Percentiles rank a stretch among this genome's conserved stretches.
Conservation (phyloP, 106 monocot species). For the Dendrobium huoshanense region DNA sequence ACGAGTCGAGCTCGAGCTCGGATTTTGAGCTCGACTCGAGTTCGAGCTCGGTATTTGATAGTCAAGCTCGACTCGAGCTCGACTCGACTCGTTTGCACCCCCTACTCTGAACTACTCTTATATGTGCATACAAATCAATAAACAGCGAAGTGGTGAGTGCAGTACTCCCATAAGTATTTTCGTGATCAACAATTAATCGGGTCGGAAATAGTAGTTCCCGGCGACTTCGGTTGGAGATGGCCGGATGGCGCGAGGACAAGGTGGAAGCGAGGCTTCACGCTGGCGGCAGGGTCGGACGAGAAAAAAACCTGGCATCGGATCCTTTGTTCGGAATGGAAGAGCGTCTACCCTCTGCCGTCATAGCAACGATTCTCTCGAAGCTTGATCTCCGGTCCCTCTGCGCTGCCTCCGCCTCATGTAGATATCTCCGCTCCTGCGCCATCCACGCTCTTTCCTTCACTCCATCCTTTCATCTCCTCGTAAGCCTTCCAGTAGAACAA, state of each 20-base stretch:
- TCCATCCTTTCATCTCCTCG: conserved; percentile 66
- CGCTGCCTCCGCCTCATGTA: conserved; percentile 57
- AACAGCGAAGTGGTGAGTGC: too few relatives aligned
- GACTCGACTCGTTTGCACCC: too few relatives aligned
- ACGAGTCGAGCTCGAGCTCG: too few relatives aligned
- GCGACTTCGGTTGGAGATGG: not conserved
- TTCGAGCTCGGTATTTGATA: too few relatives aligned
- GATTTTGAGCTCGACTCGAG: too few relatives aligned
- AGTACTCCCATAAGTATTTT: too few relatives aligned
- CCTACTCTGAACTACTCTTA: too few relatives aligned
- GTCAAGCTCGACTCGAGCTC: too few relatives aligned
- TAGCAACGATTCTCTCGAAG: conserved; percentile 58
- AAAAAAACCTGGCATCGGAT: not conserved
- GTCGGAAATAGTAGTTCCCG: not conserved
- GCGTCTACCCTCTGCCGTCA: conserved; percentile 51
- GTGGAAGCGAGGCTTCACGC: not conserved
- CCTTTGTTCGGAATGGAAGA: not conserved
- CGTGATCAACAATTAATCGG: too few relatives aligned
- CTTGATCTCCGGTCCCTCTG: conserved; percentile 81
- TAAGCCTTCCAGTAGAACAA: conserved; percentile 6
- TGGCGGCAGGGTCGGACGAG: not conserved
- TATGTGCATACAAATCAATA: too few relatives aligned
- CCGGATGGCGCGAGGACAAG: not conserved
- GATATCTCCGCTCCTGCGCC: conserved; percentile 57
- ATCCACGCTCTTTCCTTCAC: conserved; percentile 56